Evolutionary conservation across 2,329 filamentous ascomycete species (phyloP), one percentile per base, ranked within the genome.

Genomic region (Aspergillus japonicus): DNA sequence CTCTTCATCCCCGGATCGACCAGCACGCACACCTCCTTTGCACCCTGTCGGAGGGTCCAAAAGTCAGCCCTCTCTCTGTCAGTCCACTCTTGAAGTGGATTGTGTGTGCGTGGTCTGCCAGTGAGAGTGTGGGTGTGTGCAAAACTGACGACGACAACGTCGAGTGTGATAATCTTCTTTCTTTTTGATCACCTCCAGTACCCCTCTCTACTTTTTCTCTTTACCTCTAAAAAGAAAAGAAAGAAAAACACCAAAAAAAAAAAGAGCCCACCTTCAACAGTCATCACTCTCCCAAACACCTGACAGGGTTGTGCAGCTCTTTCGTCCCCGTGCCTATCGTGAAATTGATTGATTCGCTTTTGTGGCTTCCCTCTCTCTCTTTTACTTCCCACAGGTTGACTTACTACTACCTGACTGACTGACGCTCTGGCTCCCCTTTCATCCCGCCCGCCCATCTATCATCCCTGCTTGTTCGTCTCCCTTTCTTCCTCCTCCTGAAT

Each of bases 371-470:
- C 39, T 35, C 33, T 35, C 11, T 5, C 33, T 35, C 21, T 21
- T 2, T 21, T 35, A 16, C 8, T 42, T 14, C 14, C 14, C 4
- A 23, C 23, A 23, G 23, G 23, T 23, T 23, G 2, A 23, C 21
- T 21, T 21, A 21, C 23, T 23, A 23, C 23, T 44, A 44, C 39
- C 16, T 16, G 3, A 16, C 39, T 44, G 16, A 8, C 35, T 44
- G 39, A 44, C 39, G 39, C n/a, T 19, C 56, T 57, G n/a, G n/a
- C 53, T 50, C 50, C 42, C 56, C 54, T 48, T 49, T 57, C 56
- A 53, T 56, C 29, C 60, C 51, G 23, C 47, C 42, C 50, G 54
- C 56, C 33, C 57, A 54, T 47, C 53, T 57, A 53, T 61, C 62
- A 57, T 47, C 54, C 54, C 23, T 57, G 39, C 16, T 14, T 44